Evolutionary conservation across 176 grass and related monocot species (phyloP), one percentile per base, ranked within the genome.

Genomic region (Chrysopogon serrulatus): DNA sequence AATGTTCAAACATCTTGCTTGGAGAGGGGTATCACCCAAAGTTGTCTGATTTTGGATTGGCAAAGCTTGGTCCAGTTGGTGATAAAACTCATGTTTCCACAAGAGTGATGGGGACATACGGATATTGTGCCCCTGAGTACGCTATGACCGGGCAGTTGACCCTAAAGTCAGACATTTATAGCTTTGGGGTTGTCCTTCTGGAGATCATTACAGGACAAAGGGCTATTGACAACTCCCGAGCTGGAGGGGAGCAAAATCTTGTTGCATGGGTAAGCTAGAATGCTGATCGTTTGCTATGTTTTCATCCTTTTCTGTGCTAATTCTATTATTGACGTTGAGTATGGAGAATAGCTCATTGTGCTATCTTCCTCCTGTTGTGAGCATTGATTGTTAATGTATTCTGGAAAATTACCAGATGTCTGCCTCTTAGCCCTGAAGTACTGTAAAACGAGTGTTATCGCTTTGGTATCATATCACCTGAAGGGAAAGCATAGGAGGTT

Each of bases 51-150:
- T 92, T 92, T 74, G 87, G 91, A 34, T 76, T 92, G 65, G 87
- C 91, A 61, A 92, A 92, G 68, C 91, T 89, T 23, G 91, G 87
- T 6, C 87, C 87, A 36, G 65, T 89, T 21, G 91, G 87, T 28
- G 87, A 89, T 77, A 92, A 92, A 51, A 89, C 91, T 5, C 91
- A 89, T 63, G 84, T 92, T 77, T 92, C 91, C 41, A 92, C 91
- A 12, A 84, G 87, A 76, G 91, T 92, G 60, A 92, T 92, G 90
- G 90, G 90, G 13, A 92, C 90, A 83, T 92, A 92, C 10, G 90
- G 90, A 18, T 92, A 88, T 79, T 92, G 90, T 70, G 90, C 90
- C 11, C 90, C 90, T 11, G 90, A 92, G 74, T 92, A 92, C 70
- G 86, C 86, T 24, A 92, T 86, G 86, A 92, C 90, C 0, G 90